Conservation (phyloP, 2,329 filamentous ascomycete species). For the Piedraia hortae region DNA sequence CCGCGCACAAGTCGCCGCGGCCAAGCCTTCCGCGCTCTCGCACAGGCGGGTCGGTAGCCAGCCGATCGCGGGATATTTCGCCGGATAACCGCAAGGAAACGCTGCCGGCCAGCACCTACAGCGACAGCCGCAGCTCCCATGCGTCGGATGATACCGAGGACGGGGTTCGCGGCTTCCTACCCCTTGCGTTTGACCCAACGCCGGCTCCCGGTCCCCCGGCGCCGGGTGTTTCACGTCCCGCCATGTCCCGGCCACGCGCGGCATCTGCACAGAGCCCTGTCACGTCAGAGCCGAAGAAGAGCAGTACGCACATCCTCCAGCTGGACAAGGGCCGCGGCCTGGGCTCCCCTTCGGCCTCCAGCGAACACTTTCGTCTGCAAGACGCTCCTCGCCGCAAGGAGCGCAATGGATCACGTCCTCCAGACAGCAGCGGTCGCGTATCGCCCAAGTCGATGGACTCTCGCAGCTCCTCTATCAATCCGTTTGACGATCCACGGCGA, state of each 20-base stretch:
- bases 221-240: constrained; percentile 6
- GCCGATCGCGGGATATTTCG: too few species aligned
- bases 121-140: constrained; percentile 41
- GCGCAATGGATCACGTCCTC: constrained; percentile 19
- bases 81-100: too few species aligned
- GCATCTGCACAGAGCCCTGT: constrained; percentile 12
- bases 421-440: constrained; percentile 14
- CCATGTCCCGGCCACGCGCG: constrained; percentile 6
- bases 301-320: constrained; percentile 69
- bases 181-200: constrained; percentile 25
- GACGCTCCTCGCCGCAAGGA: constrained; percentile 44
- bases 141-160: constrained; percentile 31
- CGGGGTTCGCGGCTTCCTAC: constrained; percentile 24
- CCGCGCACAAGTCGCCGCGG: constrained; percentile 33
- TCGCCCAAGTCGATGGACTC: constrained; percentile 15
- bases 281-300: too few species aligned
- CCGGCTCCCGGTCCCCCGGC: constrained; percentile 9
- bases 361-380: constrained; percentile 38
- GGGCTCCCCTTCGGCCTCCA: constrained; percentile 8
- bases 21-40: constrained; percentile 36
- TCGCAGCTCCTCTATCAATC: constrained; percentile 13
- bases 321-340: constrained; percentile 47
- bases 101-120: constrained; percentile 49
- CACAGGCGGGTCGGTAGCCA: too few species aligned
- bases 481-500: constrained; percentile 14